phyloP scores from a whole-genome alignment of 2,329 filamentous ascomycete genomes.

The Fusarium albidum region DNA sequence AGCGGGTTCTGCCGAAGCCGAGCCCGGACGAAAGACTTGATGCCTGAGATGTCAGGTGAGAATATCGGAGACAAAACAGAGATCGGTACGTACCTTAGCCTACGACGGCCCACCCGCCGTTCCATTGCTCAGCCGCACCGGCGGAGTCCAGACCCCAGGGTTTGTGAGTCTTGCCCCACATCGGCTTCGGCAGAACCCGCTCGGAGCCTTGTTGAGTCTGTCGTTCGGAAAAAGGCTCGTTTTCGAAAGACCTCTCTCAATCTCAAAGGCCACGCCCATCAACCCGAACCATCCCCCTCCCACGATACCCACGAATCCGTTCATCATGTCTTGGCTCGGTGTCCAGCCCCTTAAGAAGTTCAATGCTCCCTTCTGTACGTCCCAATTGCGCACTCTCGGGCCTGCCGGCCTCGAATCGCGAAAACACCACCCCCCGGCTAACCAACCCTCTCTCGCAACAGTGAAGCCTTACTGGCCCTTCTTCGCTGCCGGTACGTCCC shows the following conservation, averaged over 20 bases:
- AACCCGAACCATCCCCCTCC: slow-evolving; percentile 47
- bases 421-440: slow-evolving; percentile 38
- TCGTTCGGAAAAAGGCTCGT: slow-evolving; percentile 52
- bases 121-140: no score
- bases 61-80: no score
- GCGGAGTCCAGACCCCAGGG: no score
- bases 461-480: slow-evolving; percentile 93
- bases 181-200: slow-evolving; percentile 49
- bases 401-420: slow-evolving; percentile 24
- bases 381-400: slow-evolving; percentile 43
- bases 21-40: no score
- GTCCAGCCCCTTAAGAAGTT: slow-evolving; percentile 77
- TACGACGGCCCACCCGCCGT: no score
- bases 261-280: slow-evolving; percentile 43
- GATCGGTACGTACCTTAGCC: no score
- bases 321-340: slow-evolving; percentile 79
- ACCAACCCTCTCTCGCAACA: slow-evolving; percentile 59
- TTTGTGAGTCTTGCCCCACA: no score
- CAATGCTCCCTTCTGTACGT: slow-evolving; percentile 79
- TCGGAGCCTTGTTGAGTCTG: slow-evolving; percentile 42
- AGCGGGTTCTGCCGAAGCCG: no score
- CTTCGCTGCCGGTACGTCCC: slow-evolving; percentile 88
- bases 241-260: slow-evolving; percentile 45
- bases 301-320: slow-evolving; percentile 50
- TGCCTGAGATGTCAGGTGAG: no score